phyloP scores from a whole-genome alignment of 2,329 filamentous ascomycete genomes.

The Proliferodiscus dingleyae region DNA sequence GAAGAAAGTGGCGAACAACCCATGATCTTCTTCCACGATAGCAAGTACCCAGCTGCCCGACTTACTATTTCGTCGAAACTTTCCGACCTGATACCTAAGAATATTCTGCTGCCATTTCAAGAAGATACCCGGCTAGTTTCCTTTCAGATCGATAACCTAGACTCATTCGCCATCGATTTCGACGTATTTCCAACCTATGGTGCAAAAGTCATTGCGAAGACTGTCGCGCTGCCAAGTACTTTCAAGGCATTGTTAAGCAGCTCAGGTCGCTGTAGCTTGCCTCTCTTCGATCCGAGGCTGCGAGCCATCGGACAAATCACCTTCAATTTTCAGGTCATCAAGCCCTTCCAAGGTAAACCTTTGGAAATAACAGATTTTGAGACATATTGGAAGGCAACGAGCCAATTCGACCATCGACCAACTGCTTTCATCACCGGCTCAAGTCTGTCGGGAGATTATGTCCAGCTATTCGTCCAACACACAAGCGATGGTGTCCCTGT shows the following conservation, averaged over 20 bases:
- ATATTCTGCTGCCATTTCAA: slow-evolving; percentile 90
- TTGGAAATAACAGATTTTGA: slow-evolving; percentile 97
- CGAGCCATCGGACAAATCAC: slow-evolving; percentile 89
- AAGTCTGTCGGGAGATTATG: slow-evolving; percentile 92
- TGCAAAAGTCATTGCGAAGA: slow-evolving; percentile 94
- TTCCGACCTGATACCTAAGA: slow-evolving; percentile 93
- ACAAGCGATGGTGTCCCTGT: slow-evolving; percentile 85
- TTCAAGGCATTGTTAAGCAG: slow-evolving; percentile 73
- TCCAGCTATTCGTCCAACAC: slow-evolving; percentile 85
- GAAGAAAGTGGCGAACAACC: slow-evolving; percentile 69
- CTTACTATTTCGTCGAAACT: slow-evolving; percentile 95
- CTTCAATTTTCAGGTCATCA: slow-evolving; percentile 94
- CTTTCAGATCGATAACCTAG: slow-evolving; percentile 92
- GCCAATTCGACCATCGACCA: slow-evolving; percentile 79
- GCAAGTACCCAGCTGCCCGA: slow-evolving; percentile 90
- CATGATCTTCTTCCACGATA: slow-evolving; percentile 93
- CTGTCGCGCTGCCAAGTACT: slow-evolving; percentile 81
- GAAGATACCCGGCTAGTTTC: slow-evolving; percentile 91
- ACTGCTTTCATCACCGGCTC: slow-evolving; percentile 90
- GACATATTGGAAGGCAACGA: slow-evolving; percentile 98
- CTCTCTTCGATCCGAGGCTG: slow-evolving; percentile 86
- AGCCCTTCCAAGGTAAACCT: slow-evolving; percentile 87
- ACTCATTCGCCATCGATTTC: slow-evolving; percentile 91
- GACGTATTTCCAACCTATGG: slow-evolving; percentile 97
- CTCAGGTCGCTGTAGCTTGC: slow-evolving; percentile 76